Evolutionary conservation across 306 rosid genomes (phyloP).

Genomic region (Cucumis cinereus): DNA sequence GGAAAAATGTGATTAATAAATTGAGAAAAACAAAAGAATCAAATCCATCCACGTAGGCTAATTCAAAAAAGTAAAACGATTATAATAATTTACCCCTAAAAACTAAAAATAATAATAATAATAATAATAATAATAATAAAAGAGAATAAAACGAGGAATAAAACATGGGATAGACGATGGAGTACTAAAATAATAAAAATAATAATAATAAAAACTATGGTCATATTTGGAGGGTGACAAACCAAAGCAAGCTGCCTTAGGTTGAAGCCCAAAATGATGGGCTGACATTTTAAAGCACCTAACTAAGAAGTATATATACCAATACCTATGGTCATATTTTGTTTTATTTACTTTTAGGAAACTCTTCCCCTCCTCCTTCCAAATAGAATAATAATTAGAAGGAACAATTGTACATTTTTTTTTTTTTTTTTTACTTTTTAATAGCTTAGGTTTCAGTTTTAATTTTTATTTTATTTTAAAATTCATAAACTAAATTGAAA

Average conservation of each 20-base stretch:
- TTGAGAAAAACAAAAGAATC: background rate
- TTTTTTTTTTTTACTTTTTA: too few species aligned
- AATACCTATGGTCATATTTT: background rate
- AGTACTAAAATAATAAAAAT: too few species aligned
- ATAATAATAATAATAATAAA: too few species aligned
- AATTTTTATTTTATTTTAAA: too few species aligned
- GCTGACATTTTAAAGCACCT: background rate
- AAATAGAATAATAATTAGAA: background rate
- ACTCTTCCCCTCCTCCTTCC: background rate
- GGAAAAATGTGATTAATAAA: too few species aligned
- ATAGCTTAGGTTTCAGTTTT: too few species aligned
- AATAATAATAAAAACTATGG: too few species aligned
- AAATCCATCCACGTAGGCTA: background rate
- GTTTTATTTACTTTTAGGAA: background rate
- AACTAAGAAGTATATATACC: background rate
- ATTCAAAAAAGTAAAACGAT: background rate
- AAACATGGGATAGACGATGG: background rate
- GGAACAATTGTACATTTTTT: too few species aligned
- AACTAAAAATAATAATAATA: background rate
- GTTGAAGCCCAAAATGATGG: background rate
- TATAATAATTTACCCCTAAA: background rate
- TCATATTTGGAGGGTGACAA: background rate
- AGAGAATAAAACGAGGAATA: background rate
- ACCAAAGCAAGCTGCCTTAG: background rate
- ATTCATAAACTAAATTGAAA: too few species aligned